Conservation (phyloP, 2,329 filamentous ascomycete species). For the Aureobasidium uvarum region DNA sequence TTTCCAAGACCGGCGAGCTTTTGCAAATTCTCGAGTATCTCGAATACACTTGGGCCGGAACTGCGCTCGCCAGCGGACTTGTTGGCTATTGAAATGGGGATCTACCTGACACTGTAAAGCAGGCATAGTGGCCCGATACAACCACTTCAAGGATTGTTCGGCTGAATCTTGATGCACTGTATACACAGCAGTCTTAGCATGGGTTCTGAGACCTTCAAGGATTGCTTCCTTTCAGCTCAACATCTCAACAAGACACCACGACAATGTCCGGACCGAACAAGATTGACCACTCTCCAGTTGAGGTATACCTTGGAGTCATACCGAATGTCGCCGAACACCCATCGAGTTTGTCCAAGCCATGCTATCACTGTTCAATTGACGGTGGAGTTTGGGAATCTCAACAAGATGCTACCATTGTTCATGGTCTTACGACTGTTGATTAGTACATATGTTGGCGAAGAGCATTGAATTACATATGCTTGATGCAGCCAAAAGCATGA, state of each 20-base stretch:
- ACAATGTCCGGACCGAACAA: not conserved
- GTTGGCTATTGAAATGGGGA: conserved; percentile 28
- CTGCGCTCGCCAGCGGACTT: conserved; percentile 35
- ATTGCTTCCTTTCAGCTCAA: not conserved
- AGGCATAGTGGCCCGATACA: not conserved
- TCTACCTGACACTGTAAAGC: not conserved
- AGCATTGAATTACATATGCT: not conserved
- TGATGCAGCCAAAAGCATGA: not conserved
- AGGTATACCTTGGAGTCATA: not conserved
- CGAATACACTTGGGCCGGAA: conserved; percentile 40
- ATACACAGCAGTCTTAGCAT: not conserved
- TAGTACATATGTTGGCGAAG: not conserved
- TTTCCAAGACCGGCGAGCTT: conserved; percentile 37
- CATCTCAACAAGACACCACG: not conserved
- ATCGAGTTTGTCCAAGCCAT: not conserved
- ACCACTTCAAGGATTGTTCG: not conserved
- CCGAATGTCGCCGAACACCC: not conserved
- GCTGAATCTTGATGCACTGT: not conserved
- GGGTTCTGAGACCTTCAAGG: not conserved
- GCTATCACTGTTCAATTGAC: not conserved
- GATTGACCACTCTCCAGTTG: not conserved
- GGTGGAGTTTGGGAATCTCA: not conserved
- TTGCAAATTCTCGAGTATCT: conserved; percentile 38
- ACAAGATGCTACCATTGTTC: not conserved
- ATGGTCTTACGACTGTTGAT: not conserved